A percentile compares a stretch with the other conserved stretches of the same genome.
These are phyloP conservation scores for Trypanosoma scelopori DNA, from an alignment of 208 protist genomes.

Conservation along the genomic window DNA sequence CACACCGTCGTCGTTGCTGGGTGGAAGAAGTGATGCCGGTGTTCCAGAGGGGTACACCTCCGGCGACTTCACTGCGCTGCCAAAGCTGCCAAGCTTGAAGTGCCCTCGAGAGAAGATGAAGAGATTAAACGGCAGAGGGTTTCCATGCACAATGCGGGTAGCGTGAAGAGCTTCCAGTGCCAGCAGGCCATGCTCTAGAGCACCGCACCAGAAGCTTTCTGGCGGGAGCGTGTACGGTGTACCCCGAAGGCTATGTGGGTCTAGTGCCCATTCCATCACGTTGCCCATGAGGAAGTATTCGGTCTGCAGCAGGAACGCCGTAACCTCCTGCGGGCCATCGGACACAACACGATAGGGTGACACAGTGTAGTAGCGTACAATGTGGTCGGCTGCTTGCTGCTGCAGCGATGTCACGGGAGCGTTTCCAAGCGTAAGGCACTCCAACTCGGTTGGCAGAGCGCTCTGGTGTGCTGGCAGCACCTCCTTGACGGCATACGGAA, in stretches of 20 bases:
- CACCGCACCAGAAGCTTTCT: constrained; percentile 29
- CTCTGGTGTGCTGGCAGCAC: constrained; percentile 26
- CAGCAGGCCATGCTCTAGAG: constrained; percentile 39
- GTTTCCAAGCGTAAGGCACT: constrained; percentile 40
- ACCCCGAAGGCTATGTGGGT: constrained; percentile 16
- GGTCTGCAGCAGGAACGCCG: constrained; percentile 53
- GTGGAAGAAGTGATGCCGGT: constrained; percentile 13
- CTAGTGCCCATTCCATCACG: constrained; percentile 45
- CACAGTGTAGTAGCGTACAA: constrained; percentile 52
- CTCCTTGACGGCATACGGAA: constrained; percentile 72
- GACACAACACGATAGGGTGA: constrained; percentile 15
- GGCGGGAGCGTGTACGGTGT: constrained; percentile 8
- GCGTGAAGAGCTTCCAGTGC: constrained; percentile 52
- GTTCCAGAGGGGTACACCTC: constrained; percentile 29
- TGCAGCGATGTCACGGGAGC: constrained; percentile 16
- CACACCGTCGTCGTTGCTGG: not conserved
- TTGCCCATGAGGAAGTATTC: constrained; percentile 69
- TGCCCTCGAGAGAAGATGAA: constrained; percentile 30
- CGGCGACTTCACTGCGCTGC: constrained; percentile 31
- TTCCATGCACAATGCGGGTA: constrained; percentile 51
- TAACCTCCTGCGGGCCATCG: constrained; percentile 14
- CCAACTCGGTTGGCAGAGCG: constrained; percentile 32
- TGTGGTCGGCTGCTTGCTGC: constrained; percentile 30
- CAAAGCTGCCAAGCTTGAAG: constrained; percentile 64
- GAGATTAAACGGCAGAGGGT: constrained; percentile 45